phyloP scores from a whole-genome alignment of 805 yeast genomes.

The Barnettozyma siamensis region DNA sequence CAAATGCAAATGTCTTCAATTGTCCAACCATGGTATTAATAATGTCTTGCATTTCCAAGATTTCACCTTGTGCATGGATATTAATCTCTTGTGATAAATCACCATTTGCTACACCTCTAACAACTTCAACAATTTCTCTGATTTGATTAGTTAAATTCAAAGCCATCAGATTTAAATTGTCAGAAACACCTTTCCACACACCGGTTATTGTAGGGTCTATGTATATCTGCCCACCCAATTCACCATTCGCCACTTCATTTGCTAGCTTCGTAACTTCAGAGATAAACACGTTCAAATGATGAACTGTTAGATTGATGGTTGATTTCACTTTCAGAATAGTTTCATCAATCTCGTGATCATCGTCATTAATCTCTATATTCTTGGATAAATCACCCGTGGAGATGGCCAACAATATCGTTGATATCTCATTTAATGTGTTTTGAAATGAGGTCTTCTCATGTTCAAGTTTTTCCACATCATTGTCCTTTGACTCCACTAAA shows the following conservation, averaged over 20 bases:
- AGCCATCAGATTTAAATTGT: constrained; percentile 88
- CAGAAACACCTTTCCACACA: constrained; percentile 82
- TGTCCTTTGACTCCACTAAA: neutral
- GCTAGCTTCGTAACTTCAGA: constrained; percentile 85
- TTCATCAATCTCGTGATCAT: constrained; percentile 67
- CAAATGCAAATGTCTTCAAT: constrained; percentile 78
- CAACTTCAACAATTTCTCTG: constrained; percentile 84
- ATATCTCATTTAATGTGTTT: constrained; percentile 46
- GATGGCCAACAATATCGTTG: constrained; percentile 80
- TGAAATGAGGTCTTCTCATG: neutral
- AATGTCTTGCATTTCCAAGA: constrained; percentile 76
- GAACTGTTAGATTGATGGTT: constrained; percentile 84
- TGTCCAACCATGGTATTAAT: constrained; percentile 90
- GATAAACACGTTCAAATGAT: constrained; percentile 75
- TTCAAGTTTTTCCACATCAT: neutral
- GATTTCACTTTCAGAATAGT: constrained; percentile 66
- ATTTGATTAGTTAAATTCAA: constrained; percentile 82
- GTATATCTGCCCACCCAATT: constrained; percentile 83
- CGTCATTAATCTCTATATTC: constrained; percentile 37
- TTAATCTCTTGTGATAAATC: constrained; percentile 78
- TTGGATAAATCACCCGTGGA: constrained; percentile 80
- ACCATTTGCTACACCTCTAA: constrained; percentile 84
- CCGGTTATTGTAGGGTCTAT: constrained; percentile 70
- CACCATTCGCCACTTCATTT: constrained; percentile 84
- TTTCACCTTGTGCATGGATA: constrained; percentile 91